Evolutionary conservation across 2,329 filamentous ascomycete genomes (phyloP), one percentile per base, ranked within the genome.

Genomic region (Blumeria hordei): DNA sequence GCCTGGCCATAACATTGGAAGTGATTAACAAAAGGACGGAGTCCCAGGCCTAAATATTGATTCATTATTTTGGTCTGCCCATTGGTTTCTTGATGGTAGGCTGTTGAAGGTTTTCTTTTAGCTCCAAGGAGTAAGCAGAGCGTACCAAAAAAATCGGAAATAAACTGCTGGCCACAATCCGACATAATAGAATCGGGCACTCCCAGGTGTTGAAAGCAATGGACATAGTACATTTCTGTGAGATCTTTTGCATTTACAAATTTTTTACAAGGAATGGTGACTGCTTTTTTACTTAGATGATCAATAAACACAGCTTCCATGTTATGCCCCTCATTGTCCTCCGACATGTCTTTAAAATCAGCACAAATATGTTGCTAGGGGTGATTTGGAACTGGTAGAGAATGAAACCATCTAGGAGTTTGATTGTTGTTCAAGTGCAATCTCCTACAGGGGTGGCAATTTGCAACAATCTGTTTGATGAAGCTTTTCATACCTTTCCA

Each of bases 131-230:
- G n/a, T n/a, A n/a, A n/a, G n/a, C n/a, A n/a, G n/a, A n/a, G n/a
- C n/a, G n/a, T n/a, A n/a, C n/a, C n/a, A n/a, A n/a, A 61, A 44
- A 60, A 61, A 2, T 37, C 14, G 7, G 47, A 59, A 37, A 55
- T 57, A 54, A 62, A 62, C 33, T 56, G 34, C 4, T 41, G 44
- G 33, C 56, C 56, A 33, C 55, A 12, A 37, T 62, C 56, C 16
- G 54, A 58, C 12, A 62, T 45, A 39, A 62, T 52, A 35, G 33
- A 21, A 5, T 55, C 35, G 6, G 55, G 57, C 11, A 32, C 6
- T 4, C 53, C 39, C 5, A 36, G 14, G 50, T 53, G 49, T 52
- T 16, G 49, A 52, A 52, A 57, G 35, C 39, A 49, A 35, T 57
- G 57, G 9, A 59, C 39, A 14, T 44, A 51, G 10, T 55, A 33